Percentiles rank a stretch among this genome's conserved stretches.
These are phyloP conservation scores for Aspergillus sclerotioniger DNA, from an alignment of 495 filamentous ascomycete species.

Conservation along the genomic window DNA sequence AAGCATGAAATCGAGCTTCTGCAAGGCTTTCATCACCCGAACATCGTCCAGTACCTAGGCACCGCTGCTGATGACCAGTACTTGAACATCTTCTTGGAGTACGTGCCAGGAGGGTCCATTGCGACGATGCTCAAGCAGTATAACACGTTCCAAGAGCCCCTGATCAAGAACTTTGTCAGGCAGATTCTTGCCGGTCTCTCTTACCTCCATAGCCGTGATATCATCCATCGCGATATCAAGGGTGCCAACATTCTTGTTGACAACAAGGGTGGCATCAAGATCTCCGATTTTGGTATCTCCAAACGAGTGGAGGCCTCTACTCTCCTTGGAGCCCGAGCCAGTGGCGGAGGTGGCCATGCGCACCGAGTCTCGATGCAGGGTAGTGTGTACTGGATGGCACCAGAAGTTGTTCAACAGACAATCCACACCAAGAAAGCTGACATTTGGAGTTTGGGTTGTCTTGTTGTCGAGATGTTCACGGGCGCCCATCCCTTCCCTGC, in stretches of 20 bases:
- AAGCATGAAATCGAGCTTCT: constrained; percentile 95
- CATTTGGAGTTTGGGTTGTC: constrained; percentile 95
- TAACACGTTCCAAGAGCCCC: constrained; percentile 86
- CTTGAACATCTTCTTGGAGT: constrained; percentile 99
- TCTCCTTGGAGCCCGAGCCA: constrained; percentile 55
- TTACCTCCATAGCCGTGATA: constrained; percentile 91
- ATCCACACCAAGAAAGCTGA: constrained; percentile 99
- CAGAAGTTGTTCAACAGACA: constrained; percentile 96
- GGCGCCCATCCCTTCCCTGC: constrained; percentile 95
- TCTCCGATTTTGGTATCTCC: constrained; percentile 98
- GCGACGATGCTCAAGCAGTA: constrained; percentile 98
- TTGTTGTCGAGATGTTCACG: constrained; percentile 99
- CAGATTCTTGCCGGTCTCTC: constrained; percentile 95
- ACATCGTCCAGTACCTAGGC: constrained; percentile 97
- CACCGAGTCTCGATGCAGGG: constrained; percentile 92
- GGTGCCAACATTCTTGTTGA: constrained; percentile 98
- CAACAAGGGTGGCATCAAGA: constrained; percentile 98
- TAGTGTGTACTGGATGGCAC: constrained; percentile 99
- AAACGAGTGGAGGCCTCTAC: constrained; percentile 89
- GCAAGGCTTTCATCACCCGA: constrained; percentile 90
- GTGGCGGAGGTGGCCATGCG: constrained; percentile 56
- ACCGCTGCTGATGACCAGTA: constrained; percentile 87
- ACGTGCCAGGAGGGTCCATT: constrained; percentile 95
- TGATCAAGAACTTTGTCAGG: constrained; percentile 94
- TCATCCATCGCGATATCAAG: constrained; percentile 99